A percentile compares a stretch with the other conserved stretches of the same genome.
Evolutionary conservation across 2,329 filamentous ascomycete genomes (phyloP).

Genomic region (Pseudogymnoascus verrucosus): DNA sequence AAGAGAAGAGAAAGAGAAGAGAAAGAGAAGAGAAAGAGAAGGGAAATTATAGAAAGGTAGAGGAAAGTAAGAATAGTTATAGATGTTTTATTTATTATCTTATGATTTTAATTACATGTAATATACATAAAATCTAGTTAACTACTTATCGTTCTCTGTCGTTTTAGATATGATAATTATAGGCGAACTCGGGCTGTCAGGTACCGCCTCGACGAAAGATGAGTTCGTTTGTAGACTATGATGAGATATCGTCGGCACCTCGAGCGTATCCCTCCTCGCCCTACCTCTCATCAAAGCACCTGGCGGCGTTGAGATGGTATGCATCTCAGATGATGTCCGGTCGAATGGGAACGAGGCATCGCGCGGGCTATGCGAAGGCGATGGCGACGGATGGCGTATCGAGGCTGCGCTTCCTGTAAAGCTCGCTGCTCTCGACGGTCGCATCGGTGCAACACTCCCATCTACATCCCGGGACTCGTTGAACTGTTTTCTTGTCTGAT

Average conservation of each 20-base stretch:
- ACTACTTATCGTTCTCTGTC: not conserved
- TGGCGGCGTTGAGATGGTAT: constrained; percentile 11
- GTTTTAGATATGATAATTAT: not conserved
- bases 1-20: too few relatives aligned
- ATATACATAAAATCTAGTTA: not conserved
- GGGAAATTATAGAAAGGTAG: too few relatives aligned
- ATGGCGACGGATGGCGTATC: constrained; percentile 19
- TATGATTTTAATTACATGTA: too few relatives aligned
- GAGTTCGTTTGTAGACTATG: not conserved
- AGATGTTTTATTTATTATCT: too few relatives aligned
- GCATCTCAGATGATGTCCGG: constrained; percentile 14
- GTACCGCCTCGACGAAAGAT: not conserved
- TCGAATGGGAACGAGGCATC: constrained; percentile 18
- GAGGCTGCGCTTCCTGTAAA: constrained; percentile 30
- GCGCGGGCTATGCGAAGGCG: constrained; percentile 15
- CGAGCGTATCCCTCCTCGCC: constrained; percentile 9
- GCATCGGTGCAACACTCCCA: constrained; percentile 25
- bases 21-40: too few relatives aligned
- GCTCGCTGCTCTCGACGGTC: constrained; percentile 33
- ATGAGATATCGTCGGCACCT: constrained; percentile 5
- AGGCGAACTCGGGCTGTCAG: not conserved
- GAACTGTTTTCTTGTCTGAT: constrained; percentile 34
- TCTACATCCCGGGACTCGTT: constrained; percentile 29
- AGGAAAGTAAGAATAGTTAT: too few relatives aligned
- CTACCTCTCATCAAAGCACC: not conserved